Evolutionary conservation across 192 early-diverging fungal species (phyloP).

Genomic region (Geranomyces michiganensis): DNA sequence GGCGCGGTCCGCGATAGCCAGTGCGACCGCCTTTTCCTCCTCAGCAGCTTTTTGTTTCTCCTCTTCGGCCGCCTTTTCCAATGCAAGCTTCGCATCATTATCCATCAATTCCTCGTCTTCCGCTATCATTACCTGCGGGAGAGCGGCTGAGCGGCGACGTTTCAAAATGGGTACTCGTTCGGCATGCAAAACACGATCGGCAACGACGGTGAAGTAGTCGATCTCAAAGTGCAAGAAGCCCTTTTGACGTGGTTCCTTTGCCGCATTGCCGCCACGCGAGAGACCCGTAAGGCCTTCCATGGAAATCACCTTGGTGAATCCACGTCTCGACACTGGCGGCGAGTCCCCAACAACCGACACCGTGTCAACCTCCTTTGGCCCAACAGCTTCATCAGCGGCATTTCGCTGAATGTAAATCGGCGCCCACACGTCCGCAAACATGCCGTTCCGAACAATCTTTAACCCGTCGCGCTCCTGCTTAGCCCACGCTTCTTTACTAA

Average conservation of each 20-base stretch:
- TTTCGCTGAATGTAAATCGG: slow-evolving; percentile 45
- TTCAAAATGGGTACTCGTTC: slow-evolving; percentile 1
- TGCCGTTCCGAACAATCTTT: slow-evolving; percentile 27
- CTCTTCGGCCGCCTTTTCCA: slow-evolving; percentile 6
- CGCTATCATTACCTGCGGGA: neutral
- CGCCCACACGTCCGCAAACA: slow-evolving; percentile 41
- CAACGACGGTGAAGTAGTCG: slow-evolving; percentile 33
- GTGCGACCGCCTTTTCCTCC: slow-evolving; percentile 15
- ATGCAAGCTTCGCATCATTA: neutral
- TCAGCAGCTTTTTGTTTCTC: neutral
- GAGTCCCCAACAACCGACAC: neutral
- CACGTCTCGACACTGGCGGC: neutral
- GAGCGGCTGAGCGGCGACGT: neutral
- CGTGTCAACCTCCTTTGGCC: neutral
- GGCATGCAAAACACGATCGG: slow-evolving; percentile 22
- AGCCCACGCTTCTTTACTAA: slow-evolving; percentile 19
- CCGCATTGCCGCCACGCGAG: neutral
- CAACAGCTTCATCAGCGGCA: slow-evolving; percentile 18
- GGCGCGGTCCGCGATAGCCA: slow-evolving; percentile 8
- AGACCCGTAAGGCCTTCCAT: slow-evolving; percentile 10
- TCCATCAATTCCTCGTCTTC: neutral
- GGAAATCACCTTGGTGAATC: slow-evolving; percentile 19
- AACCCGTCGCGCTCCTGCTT: slow-evolving; percentile 48
- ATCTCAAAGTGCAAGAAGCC: slow-evolving; percentile 44
- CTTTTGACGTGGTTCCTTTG: slow-evolving; percentile 33